phyloP scores from a whole-genome alignment of 306 rosid genomes.

The Elaeagnus macrophylla region DNA sequence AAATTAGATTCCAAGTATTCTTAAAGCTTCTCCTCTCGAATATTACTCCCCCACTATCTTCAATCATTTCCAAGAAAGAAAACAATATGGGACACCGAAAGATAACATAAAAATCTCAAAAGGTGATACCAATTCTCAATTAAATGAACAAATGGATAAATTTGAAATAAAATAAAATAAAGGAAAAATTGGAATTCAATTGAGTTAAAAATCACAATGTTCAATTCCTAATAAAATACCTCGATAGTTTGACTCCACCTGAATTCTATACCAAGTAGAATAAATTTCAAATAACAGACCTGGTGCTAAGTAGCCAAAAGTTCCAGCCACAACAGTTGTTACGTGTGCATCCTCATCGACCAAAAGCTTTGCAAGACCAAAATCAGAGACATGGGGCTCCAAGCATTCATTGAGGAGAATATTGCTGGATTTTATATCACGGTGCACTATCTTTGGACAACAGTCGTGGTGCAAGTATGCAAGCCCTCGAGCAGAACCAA shows the following conservation, averaged over 20 bases:
- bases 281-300: slow-evolving; percentile 37
- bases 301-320: slow-evolving; percentile 95
- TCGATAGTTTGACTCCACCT: not conserved
- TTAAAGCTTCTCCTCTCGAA: too few species aligned
- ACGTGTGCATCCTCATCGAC: slow-evolving; percentile 92
- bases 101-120: too few species aligned
- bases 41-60: too few species aligned
- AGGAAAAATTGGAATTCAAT: too few species aligned
- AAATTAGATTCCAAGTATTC: too few species aligned
- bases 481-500: slow-evolving; percentile 95
- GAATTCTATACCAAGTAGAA: not conserved
- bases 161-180: too few species aligned
- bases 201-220: too few species aligned
- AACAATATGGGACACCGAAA: too few species aligned
- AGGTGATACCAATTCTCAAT: too few species aligned
- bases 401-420: slow-evolving; percentile 77
- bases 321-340: slow-evolving; percentile 96
- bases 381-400: slow-evolving; percentile 85
- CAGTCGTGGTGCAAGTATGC: slow-evolving; percentile 92
- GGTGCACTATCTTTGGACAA: slow-evolving; percentile 74
- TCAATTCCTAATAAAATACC: too few species aligned
- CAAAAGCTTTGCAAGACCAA: slow-evolving; percentile 90
- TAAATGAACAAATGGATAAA: too few species aligned
- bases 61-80: too few species aligned
- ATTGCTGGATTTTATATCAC: slow-evolving; percentile 93